Evolutionary conservation across 23 red algal species (phyloP), one percentile per base, ranked within the genome.

Genomic region (Cyanidiococcus yangmingshanensis): DNA sequence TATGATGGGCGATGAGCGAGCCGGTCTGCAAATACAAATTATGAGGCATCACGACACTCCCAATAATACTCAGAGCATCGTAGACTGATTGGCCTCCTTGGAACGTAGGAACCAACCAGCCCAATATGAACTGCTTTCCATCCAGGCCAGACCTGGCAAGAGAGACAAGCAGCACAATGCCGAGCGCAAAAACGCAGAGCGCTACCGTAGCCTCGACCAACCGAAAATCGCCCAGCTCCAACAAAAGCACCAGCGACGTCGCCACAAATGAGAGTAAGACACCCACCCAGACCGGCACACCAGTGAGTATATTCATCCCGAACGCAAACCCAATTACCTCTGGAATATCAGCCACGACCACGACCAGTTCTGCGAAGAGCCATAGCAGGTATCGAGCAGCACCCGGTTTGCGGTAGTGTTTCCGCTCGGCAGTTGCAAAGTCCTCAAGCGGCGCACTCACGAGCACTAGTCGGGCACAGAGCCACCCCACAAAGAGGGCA

Each of bases 271-370:
- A 77, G 17, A 77, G 39, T 29, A 77, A 36, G 15, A 77, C 75
- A 36, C 75, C 75, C n/a, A 36, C 75, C 40, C 51, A 77, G n/a
- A 77, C 40, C 3, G 75, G 75, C 31, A 50, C 2, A 7, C 75
- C 75, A 2, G 29, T 30, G 17, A 77, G 26, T 50, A 77, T 58
- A 57, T 58, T 12, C 15, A 36, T 39, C 7, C 41, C 75, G 45
- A 77, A 50, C 24, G 24, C 75, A 36, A 30, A 77, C 3, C 75
- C 75, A 31, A 77, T 57, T 25, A 77, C 75, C 26, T 77, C 75
- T 3, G 51, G 41, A 39, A 77, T 58, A 36, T 77, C 75, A 36
- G 75, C 51, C 41, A 39, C 33, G 3, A 77, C 26, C 3, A 77
- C 75, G 15, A 58, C 51, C 3, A 50, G 41, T 36, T 77, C 75